Evolutionary conservation across 2,329 filamentous ascomycete species (phyloP).

Genomic region (Ophiostoma ips): DNA sequence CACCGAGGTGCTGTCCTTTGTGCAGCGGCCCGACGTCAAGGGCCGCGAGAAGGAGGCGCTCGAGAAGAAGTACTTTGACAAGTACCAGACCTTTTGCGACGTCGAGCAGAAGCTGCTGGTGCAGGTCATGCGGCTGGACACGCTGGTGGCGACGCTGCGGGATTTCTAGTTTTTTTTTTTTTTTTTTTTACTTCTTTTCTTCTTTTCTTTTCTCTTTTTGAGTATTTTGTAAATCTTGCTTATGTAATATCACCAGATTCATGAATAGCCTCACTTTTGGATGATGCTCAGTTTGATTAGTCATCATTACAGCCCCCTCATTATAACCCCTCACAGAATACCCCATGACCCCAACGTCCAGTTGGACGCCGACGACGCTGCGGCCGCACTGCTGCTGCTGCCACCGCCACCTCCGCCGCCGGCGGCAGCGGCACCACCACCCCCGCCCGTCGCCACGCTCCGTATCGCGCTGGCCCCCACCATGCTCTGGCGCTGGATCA

Average conservation of each 20-base stretch:
- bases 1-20: constrained; percentile 61
- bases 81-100: constrained; percentile 43
- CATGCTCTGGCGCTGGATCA: constrained; percentile 50
- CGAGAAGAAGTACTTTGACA: constrained; percentile 55
- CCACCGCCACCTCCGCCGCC: too few relatives aligned
- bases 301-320: too few relatives aligned
- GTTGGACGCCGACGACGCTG: constrained; percentile 25
- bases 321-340: constrained; percentile 19
- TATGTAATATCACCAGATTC: too few relatives aligned
- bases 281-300: too few relatives aligned
- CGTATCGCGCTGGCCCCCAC: constrained; percentile 34
- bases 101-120: constrained; percentile 61
- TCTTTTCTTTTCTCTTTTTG: too few relatives aligned
- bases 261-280: too few relatives aligned
- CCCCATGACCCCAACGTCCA: constrained; percentile 55
- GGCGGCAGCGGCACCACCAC: too few relatives aligned
- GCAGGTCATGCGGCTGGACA: constrained; percentile 70
- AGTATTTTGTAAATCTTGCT: too few relatives aligned
- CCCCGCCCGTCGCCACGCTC: constrained; percentile 14
- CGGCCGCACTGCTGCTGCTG: constrained; percentile 20
- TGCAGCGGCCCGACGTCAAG: constrained; percentile 73
- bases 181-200: too few relatives aligned
- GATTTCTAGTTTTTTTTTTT: constrained; percentile 43
- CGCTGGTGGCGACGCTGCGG: constrained; percentile 66
- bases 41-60: constrained; percentile 73